Evolutionary conservation across 768 basidiomycete genomes (phyloP).

Genomic region (Auriscalpium microsporum): DNA sequence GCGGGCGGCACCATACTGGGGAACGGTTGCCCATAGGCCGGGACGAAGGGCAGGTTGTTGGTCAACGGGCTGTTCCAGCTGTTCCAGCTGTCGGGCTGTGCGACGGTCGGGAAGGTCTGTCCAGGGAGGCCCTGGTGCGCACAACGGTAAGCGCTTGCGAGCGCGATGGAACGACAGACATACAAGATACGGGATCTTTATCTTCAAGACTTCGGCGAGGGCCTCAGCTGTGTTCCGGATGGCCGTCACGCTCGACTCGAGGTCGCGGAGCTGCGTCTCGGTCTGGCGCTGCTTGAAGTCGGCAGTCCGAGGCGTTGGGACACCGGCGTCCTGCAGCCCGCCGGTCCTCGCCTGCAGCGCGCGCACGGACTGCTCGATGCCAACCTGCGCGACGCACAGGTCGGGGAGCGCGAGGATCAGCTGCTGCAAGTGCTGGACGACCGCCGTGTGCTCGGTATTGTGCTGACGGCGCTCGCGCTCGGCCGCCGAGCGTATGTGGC

Average conservation of each 20-base stretch:
- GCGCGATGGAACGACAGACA: not conserved
- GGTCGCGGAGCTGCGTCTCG: not conserved
- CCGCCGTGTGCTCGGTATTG: not conserved
- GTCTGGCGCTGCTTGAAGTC: not conserved
- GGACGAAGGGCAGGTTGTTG: not conserved
- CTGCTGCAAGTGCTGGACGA: not conserved
- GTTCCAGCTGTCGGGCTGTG: not conserved
- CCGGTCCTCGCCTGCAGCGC: not conserved
- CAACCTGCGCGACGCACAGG: not conserved
- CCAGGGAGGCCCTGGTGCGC: not conserved
- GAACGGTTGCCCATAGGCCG: conserved; percentile 7
- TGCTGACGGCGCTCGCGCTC: not conserved
- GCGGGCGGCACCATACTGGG: conserved; percentile 6
- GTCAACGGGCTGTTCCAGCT: not conserved
- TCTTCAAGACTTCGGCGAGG: not conserved
- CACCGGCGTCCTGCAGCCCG: not conserved
- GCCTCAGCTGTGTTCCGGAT: not conserved
- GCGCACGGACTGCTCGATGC: not conserved
- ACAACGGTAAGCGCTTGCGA: not conserved
- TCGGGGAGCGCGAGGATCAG: not conserved
- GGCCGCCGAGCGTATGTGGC: not conserved
- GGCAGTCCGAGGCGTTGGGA: not conserved
- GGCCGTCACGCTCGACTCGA: not conserved
- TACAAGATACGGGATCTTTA: not conserved
- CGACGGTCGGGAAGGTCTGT: not conserved